Conservation (phyloP, 495 filamentous ascomycete species). For the Hypoxylon fuscum region DNA sequence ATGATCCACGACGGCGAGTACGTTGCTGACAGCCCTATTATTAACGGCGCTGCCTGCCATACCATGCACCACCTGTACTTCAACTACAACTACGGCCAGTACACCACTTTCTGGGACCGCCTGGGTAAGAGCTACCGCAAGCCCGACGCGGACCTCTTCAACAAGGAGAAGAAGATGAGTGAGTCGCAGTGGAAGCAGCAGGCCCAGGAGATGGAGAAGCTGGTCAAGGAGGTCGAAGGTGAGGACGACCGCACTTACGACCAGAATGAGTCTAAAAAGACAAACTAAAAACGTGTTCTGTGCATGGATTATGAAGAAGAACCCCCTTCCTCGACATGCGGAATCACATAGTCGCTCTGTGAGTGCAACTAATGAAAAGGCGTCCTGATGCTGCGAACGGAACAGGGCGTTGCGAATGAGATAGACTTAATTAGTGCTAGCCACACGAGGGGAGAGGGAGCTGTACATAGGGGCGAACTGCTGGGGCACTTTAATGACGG, state of each 20-base stretch:
- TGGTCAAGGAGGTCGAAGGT: conserved; percentile 86
- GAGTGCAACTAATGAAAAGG: too few species aligned
- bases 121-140: conserved; percentile 87
- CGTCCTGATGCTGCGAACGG: background rate
- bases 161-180: conserved; percentile 88
- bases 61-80: conserved; percentile 98
- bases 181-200: conserved; percentile 83
- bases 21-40: conserved; percentile 82
- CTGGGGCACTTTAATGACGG: conserved; percentile 8
- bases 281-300: conserved; percentile 36
- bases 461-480: conserved; percentile 16
- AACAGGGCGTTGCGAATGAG: background rate
- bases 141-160: conserved; percentile 88
- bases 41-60: conserved; percentile 97
- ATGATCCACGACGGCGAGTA: conserved; percentile 99
- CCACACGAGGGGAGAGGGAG: background rate
- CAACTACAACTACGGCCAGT: conserved; percentile 99
- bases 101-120: conserved; percentile 94
- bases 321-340: background rate
- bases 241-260: conserved; percentile 82
- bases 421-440: conserved; percentile 10
- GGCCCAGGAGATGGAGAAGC: conserved; percentile 83
- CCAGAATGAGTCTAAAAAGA: conserved; percentile 57
- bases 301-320: background rate
- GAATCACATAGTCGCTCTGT: background rate